Percentiles rank a stretch among this genome's conserved stretches.
Evolutionary conservation across 139 green algal genomes (phyloP).

Genomic region (Zygnema cylindricum): DNA sequence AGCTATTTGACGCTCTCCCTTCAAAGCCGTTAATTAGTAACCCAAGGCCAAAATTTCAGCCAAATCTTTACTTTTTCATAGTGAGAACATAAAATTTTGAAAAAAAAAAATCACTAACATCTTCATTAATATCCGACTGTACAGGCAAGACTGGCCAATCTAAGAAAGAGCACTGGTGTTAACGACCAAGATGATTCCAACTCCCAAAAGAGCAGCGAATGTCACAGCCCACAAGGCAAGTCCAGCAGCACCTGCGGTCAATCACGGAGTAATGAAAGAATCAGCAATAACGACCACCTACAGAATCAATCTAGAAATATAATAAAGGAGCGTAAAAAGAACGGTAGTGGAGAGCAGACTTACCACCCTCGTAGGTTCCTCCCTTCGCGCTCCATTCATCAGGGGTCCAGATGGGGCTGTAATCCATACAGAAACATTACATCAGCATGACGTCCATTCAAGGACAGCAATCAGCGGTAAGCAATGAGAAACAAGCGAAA

Average conservation of each 20-base stretch:
- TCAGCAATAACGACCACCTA: not conserved
- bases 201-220: constrained; percentile 24
- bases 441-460: not conserved
- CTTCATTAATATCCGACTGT: not conserved
- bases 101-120: too few relatives aligned
- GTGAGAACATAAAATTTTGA: too few relatives aligned
- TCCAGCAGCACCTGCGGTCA: constrained; percentile 18
- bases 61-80: too few relatives aligned
- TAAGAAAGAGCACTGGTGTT: constrained; percentile 24
- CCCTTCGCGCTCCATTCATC: constrained; percentile 24
- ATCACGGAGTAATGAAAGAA: not conserved
- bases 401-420: constrained; percentile 22
- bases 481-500: too few relatives aligned
- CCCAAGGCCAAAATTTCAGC: too few relatives aligned
- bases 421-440: not conserved
- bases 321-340: not conserved
- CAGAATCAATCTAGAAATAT: not conserved
- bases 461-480: not conserved
- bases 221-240: constrained; percentile 28
- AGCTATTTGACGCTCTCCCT: too few relatives aligned
- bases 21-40: too few relatives aligned
- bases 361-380: constrained; percentile 43
- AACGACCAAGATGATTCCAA: constrained; percentile 16
- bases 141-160: not conserved
- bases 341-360: not conserved